A percentile compares a stretch with the other conserved stretches of the same genome.
Conservation (phyloP, 108 stramenopile genomes). For the Fragilaria radians region DNA sequence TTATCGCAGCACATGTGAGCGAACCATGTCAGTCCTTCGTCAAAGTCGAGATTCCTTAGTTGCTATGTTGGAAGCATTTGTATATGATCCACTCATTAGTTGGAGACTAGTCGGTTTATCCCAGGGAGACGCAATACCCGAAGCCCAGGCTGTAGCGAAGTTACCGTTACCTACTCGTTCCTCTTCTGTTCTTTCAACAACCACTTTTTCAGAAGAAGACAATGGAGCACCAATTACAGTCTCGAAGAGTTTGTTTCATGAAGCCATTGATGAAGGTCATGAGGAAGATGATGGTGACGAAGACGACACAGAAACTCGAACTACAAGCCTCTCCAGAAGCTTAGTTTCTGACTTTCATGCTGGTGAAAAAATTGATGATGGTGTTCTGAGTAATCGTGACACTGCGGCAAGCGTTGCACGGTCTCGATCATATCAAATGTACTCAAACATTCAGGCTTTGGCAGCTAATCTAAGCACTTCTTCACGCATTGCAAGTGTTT, state of each 20-base stretch:
- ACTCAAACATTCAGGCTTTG: constrained; percentile 60
- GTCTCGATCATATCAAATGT: constrained; percentile 57
- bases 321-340: not conserved
- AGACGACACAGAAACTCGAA: constrained; percentile 3
- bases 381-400: not conserved
- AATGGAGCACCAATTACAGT: constrained; percentile 21
- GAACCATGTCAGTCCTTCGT: constrained; percentile 92
- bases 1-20: constrained; percentile 94
- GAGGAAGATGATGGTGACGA: constrained; percentile 43
- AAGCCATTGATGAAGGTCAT: constrained; percentile 33
- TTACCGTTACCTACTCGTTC: not conserved
- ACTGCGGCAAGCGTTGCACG: constrained; percentile 10
- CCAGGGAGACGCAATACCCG: constrained; percentile 5
- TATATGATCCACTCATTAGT: constrained; percentile 98
- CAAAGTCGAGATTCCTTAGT: constrained; percentile 94
- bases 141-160: not conserved
- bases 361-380: not conserved
- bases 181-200: not conserved
- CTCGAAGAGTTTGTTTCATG: constrained; percentile 13
- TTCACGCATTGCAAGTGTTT: constrained; percentile 58
- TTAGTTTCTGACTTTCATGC: not conserved
- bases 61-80: constrained; percentile 99
- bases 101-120: constrained; percentile 88
- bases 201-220: not conserved
- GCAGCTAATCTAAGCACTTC: constrained; percentile 59